Conservation (phyloP, 202 grass and related monocot species). For the Panicum hallii region DNA sequence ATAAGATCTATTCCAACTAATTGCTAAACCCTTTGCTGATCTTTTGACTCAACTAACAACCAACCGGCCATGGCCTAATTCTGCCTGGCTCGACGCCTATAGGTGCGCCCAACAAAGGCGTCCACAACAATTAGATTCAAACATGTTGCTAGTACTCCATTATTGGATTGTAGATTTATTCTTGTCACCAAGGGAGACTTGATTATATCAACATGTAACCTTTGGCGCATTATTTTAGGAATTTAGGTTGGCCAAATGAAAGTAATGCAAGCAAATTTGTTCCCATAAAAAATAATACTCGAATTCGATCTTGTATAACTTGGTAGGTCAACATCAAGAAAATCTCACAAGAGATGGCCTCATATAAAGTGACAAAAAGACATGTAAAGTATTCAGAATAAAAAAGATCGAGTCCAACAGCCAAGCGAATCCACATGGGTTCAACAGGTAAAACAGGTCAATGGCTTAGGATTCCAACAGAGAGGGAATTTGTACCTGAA, state of each 20-base stretch:
- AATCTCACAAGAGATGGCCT: neutral
- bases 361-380: neutral
- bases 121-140: neutral
- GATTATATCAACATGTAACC: neutral
- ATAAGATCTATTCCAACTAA: no score
- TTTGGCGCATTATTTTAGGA: neutral
- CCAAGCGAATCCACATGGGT: neutral
- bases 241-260: neutral
- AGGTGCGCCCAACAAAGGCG: no score
- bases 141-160: neutral
- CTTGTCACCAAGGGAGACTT: neutral
- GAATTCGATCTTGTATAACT: neutral
- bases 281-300: conserved; percentile 10
- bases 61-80: no score
- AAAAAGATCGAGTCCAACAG: neutral
- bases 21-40: no score
- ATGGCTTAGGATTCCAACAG: neutral
- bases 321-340: neutral
- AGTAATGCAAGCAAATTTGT: neutral
- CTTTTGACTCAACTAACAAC: no score
- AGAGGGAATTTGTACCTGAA: conserved; percentile 58
- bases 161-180: neutral
- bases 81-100: no score
- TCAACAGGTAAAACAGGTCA: conserved; percentile 2
- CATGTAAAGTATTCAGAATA: conserved; percentile 23